Base-by-base conservation (phyloP, 768 basidiomycete genomes). In the Mycena vulgaris region DNA sequence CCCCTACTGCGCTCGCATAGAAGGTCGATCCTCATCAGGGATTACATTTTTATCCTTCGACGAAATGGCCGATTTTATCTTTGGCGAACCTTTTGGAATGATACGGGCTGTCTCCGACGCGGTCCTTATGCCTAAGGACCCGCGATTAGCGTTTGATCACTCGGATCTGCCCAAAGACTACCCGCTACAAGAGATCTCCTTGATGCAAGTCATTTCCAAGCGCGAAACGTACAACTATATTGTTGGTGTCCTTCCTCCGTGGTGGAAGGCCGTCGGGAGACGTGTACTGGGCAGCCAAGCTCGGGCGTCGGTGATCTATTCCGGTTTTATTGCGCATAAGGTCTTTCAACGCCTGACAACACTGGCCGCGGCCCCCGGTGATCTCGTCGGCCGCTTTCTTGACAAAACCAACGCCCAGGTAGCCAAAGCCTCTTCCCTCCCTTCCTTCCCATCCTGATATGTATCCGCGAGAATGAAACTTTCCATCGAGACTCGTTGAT, bases 81-180 rank as follows among this genome's bases (percentile, higher is more conserved):
- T 91, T 67, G 90, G 90, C 5, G 80, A 85, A 7, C 85, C 90
- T 0, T 91, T 92, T 70, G 89, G 89, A 14, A 92, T 92, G 90
- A 78, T 91, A 66, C 64, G 83, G 53, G 82, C 87, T 7, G 86
- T 83, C 42, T 85, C 83, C 35, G 89, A 91, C 67, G 80, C 84
- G 0, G 89, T 87, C 13, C 82, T 84, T 0, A 86, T 86, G 27
- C 87, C 86, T 0, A 75, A 82, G 13, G 81, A 82, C 11, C 80
- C 17, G 67, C 81, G 37, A 78, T 79, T 49, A 82, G 82, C 13
- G 81, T 35, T 68, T 14, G 21, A 19, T 39, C 17, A 28, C 28
- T 30, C n/a, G n/a, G 19, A n/a, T 49, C 52, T 17, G 10, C 23
- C 66, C 19, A 17, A 62, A 28, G 17, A 51, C 16, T 48, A 47